Conservation (phyloP, 192 early-diverging fungal species). For the Rhizophlyctis rosea region DNA sequence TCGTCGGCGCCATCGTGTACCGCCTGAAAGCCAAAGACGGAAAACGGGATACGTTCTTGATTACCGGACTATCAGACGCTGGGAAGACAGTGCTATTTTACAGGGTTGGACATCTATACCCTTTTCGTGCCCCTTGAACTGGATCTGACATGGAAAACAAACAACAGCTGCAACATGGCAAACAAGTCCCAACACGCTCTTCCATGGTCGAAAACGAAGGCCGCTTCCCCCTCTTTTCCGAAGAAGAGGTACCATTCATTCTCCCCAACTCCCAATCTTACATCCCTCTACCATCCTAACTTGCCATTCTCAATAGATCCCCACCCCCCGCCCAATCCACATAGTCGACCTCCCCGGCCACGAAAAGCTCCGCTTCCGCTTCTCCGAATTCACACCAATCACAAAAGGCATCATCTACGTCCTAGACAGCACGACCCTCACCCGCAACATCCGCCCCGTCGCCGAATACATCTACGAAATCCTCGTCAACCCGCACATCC, state of each 20-base stretch:
- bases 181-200: conserved; percentile 50
- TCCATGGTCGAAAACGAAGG: conserved; percentile 75
- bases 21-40: background rate
- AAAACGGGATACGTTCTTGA: conserved; percentile 33
- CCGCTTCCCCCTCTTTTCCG: conserved; percentile 38
- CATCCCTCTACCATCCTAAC: background rate
- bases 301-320: background rate
- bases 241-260: conserved; percentile 30
- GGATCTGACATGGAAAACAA: conserved; percentile 5
- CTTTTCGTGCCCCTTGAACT: background rate
- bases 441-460: conserved; percentile 49
- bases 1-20: background rate
- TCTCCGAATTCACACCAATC: conserved; percentile 64
- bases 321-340: conserved; percentile 8
- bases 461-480: conserved; percentile 84
- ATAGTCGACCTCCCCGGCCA: conserved; percentile 86
- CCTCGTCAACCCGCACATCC: conserved; percentile 60
- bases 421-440: conserved; percentile 66
- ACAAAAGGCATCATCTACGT: conserved; percentile 75
- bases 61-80: conserved; percentile 35
- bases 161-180: conserved; percentile 47
- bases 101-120: conserved; percentile 13
- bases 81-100: conserved; percentile 44
- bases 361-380: conserved; percentile 72
- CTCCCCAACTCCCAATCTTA: background rate